Conservation (phyloP, 2,329 filamentous ascomycete species). For the Lachnellula subtilissima region DNA sequence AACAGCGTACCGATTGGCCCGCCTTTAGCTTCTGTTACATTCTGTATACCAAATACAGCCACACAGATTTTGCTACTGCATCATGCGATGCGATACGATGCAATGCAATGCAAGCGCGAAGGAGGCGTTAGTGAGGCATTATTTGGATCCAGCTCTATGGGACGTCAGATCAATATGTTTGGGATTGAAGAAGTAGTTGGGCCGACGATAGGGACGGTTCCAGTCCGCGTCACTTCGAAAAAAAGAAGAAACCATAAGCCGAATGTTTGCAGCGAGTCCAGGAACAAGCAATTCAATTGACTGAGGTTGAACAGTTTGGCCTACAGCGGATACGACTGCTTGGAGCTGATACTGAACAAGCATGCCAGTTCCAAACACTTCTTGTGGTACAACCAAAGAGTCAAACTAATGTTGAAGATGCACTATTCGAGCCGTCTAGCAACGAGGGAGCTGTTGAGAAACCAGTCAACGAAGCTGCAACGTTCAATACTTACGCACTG, state of each 20-base stretch:
- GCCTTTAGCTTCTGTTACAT: no score
- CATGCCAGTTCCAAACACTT: slow-evolving; percentile 7
- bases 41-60: no score
- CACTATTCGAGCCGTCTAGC: background rate
- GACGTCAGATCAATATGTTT: slow-evolving; percentile 35
- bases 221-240: slow-evolving; percentile 26
- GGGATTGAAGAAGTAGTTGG: slow-evolving; percentile 31
- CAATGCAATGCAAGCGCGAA: no score
- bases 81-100: no score
- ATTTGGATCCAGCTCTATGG: slow-evolving; percentile 39
- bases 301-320: slow-evolving; percentile 38
- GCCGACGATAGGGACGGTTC: slow-evolving; percentile 38
- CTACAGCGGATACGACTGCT: slow-evolving; percentile 4
- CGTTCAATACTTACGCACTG: slow-evolving; percentile 40
- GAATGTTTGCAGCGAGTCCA: slow-evolving; percentile 43
- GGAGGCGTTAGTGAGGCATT: no score
- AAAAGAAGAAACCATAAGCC: no score
- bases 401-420: slow-evolving; percentile 17
- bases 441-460: slow-evolving; percentile 6
- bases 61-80: no score
- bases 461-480: slow-evolving; percentile 27
- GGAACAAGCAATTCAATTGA: slow-evolving; percentile 41
- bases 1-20: no score
- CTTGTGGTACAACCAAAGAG: slow-evolving; percentile 12
- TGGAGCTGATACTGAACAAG: background rate